Evolutionary conservation across 1,139 yeast genomes (phyloP), one percentile per base, ranked within the genome.

Genomic region (Casaregolazyma suthepensis): DNA sequence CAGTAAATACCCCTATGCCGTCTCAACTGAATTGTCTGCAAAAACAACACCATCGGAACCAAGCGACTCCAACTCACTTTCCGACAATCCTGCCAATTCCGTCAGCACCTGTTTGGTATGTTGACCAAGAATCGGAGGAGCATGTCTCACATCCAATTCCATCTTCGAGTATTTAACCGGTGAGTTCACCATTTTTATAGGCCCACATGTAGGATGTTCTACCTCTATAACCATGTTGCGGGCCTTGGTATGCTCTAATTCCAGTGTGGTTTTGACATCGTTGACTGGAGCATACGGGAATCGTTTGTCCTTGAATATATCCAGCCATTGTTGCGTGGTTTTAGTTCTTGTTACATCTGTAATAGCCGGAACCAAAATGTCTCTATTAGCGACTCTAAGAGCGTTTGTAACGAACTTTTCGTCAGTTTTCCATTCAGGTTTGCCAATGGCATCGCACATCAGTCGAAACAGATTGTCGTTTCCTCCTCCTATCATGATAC

Each of bases 241-340:
- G 0, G 75, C 74, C 44, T 54, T 57, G 13, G 73, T 62, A 45
- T 73, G 76, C 17, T 68, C 70, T 51, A 70, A 73, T 50, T 65
- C 61, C 31, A 73, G 63, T 6, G 75, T 64, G 5, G 67, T 61
- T 52, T 68, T 68, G 46, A 73, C 64, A 52, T 72, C 76, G 55
- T 73, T 73, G 47, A 73, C 71, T 4, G 76, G 71, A 1, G 76
- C 77, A 50, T 66, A 72, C 5, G 77, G 75, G 57, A 73, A 68
- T 37, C 69, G 69, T 43, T 57, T 54, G 40, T 65, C 65, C 51
- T 64, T 66, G 61, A 73, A 71, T 13, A 60, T 53, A 9, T 56
- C 59, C 17, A 69, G 64, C 77, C 76, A 73, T 53, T 73, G 70
- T 37, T 61, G 57, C 12, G 71, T 68, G 5, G 72, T 65, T 48